Evolutionary conservation across 257 asterid species (phyloP), one percentile per base, ranked within the genome.

Genomic region (Solanum appendiculatum): DNA sequence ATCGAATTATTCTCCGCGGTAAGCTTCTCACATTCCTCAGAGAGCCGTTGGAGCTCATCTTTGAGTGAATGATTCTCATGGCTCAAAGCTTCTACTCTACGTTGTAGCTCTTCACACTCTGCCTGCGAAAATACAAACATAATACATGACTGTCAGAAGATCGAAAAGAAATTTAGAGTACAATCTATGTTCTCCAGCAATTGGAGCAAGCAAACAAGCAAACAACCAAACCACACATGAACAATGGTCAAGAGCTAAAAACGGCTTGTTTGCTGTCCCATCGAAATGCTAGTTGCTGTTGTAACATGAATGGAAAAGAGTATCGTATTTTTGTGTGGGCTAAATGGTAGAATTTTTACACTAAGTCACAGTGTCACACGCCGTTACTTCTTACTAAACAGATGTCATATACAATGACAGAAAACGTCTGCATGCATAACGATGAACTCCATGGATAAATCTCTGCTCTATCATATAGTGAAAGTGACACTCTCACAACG

Each of bases 91-190:
- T 93, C 98, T 84, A 95, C 98, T 88, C 91, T 92, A 37, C 88
- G 93, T 83, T 95, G 98, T 80, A 95, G 92, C 92, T 94, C 97
- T 89, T 95, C 98, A 84, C 97, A 94, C 92, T 94, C 98, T 4
- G 96, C 98, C 98, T 95, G 92, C 54, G 13, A 88, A 68, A 85
- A 66, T 14, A 83, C 29, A 87, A 87, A 54, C 34, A 12, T 16
- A 15, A 14, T 42, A 81, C 29, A 81, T 48, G 64, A 78, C 21
- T 31, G 68, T 33, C 66, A 18, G 31, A 48, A 72, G 83, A 82
- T 40, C 77, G 21, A 82, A 46, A 48, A 33, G 21, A 42, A 37
- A 69, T 23, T 46, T 29, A 46, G 68, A 48, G 68, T 20, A 48
- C 31, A 80, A 16, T 80, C 7, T 29, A 2, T 15, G n/a, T 77